Conservation (phyloP, 2,329 filamentous ascomycete species). For the Aspergillus sojae region DNA sequence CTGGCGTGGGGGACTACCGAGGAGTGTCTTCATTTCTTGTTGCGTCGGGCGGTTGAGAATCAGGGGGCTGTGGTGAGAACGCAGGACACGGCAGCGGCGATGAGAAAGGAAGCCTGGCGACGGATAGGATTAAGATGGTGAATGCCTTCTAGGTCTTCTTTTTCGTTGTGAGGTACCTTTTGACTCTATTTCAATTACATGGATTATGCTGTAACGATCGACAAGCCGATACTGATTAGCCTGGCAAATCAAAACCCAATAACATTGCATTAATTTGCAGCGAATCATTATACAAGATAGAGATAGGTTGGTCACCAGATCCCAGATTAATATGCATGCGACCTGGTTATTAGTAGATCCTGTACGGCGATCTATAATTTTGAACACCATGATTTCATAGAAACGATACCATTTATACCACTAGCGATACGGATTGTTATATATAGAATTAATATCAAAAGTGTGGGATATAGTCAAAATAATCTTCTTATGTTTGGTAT, state of each 20-base stretch:
- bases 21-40: slow-evolving; percentile 57
- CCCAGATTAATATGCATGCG: background rate
- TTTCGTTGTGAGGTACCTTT: background rate
- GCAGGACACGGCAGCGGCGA: slow-evolving; percentile 62
- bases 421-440: too few species aligned
- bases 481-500: too few species aligned
- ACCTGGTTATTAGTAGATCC: background rate
- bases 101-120: slow-evolving; percentile 63
- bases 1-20: slow-evolving; percentile 57
- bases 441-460: too few species aligned
- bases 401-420: too few species aligned
- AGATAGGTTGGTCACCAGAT: background rate
- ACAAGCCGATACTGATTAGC: background rate
- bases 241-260: background rate
- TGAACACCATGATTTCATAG: too few species aligned
- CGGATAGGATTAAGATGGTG: slow-evolving; percentile 34
- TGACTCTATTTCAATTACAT: background rate
- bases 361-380: too few species aligned
- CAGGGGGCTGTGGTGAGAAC: slow-evolving; percentile 69
- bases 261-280: background rate
- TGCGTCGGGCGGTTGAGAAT: slow-evolving; percentile 71
- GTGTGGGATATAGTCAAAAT: too few species aligned
- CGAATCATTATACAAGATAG: background rate
- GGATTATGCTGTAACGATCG: background rate
- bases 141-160: background rate